A percentile compares a stretch with the other conserved stretches of the same genome.
Evolutionary conservation across 495 filamentous ascomycete species (phyloP).

Genomic region (Xylaria longipes): DNA sequence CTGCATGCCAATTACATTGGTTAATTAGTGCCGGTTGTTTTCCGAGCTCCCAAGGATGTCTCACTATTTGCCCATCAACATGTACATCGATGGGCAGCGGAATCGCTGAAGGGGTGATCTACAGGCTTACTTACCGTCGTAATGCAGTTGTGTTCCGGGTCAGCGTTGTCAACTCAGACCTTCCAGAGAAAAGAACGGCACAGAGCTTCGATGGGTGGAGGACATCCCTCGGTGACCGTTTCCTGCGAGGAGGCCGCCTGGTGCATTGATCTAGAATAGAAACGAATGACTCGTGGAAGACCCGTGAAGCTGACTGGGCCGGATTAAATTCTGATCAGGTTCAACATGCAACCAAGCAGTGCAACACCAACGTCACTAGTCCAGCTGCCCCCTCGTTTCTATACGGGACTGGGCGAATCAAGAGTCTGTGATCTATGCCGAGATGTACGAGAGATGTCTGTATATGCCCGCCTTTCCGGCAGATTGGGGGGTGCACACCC

Average conservation of each 20-base stretch:
- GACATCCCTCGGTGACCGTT: not conserved
- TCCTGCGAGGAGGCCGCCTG: not conserved
- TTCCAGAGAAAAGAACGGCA: not conserved
- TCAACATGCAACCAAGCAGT: not conserved
- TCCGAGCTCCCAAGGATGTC: not conserved
- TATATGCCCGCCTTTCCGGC: constrained; percentile 21
- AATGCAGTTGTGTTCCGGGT: not conserved
- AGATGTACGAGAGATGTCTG: constrained; percentile 12
- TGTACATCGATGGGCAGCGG: not conserved
- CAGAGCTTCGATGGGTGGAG: not conserved
- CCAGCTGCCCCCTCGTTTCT: constrained; percentile 1
- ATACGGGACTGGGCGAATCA: constrained; percentile 5
- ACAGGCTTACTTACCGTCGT: not conserved
- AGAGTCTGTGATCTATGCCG: constrained; percentile 17
- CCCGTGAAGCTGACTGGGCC: not conserved
- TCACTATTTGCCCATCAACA: not conserved
- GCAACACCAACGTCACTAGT: constrained; percentile 14
- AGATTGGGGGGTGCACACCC: constrained; percentile 26
- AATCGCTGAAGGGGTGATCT: not conserved
- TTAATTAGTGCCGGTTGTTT: not conserved
- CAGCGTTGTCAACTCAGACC: not conserved
- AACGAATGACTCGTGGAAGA: constrained; percentile 1
- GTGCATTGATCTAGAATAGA: not conserved
- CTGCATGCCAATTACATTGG: not conserved
- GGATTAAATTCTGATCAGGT: not conserved